Base-by-base conservation (phyloP, 2,329 filamentous ascomycete genomes). In the Botryosphaeria dothidea region DNA sequence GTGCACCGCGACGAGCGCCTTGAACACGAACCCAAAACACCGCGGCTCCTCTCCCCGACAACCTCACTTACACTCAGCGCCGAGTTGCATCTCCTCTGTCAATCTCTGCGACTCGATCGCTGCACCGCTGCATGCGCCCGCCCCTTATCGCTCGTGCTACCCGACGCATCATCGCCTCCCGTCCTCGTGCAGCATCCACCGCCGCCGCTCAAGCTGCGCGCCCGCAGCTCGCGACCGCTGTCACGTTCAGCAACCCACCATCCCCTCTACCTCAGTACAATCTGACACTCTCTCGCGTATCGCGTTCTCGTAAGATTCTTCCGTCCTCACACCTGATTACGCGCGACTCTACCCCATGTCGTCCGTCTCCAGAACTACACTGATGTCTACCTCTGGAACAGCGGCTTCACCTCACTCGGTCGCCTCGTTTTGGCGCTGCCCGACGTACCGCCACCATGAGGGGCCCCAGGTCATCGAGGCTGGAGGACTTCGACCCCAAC, bases 381-480 rank as follows among this genome's bases (percentile, higher is more conserved):
- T 62, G 46, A 52, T 34, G 34, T 58, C 38, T 41, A 8, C 23
- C 38, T 43, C 36, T 27, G 23, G 36, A 25, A 29, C 36, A 58
- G 51, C 13, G 34, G 17, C 45, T 54, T 36, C 27, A 9, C 48
- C 49, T 54, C 27, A 31, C 36, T 23, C 49, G n/a, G 31, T 34
- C 29, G 17, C 34, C 57, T 31, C 23, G 15, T 27, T 48, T 38
- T 15, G 11, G 15, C 29, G 15, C n/a, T 31, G 8, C 29, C 13
- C 45, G 45, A 19, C 60, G 3, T 15, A 1, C 54, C 51, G 41
- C 25, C 38, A 56, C 13, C 49, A 78, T 78, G 77, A 74, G 74
- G 70, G 73, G 69, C 68, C 74, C 74, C 66, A 70, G 69, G 72
- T 75, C 38, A 15, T 11, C 79, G 66, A 77, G 77, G 71, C 71